A percentile compares a stretch with the other conserved stretches of the same genome.
Evolutionary conservation across 2,329 filamentous ascomycete genomes (phyloP).

Genomic region (Phaeosphaeriaceae sp.): DNA sequence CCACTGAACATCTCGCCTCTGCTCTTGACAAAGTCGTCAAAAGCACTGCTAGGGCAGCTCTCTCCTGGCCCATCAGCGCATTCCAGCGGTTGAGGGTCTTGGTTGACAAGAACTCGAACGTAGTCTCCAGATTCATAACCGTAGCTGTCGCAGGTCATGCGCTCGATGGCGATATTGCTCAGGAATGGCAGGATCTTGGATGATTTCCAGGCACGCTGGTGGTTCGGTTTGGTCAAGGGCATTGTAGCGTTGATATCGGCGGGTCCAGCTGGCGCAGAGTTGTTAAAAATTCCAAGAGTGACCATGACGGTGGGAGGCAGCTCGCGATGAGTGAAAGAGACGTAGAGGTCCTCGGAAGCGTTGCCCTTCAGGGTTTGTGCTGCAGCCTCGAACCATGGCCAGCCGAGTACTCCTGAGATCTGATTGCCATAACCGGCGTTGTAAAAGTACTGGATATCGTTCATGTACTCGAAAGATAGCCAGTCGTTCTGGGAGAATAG

Average conservation of each 20-base stretch:
- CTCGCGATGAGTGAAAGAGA: conserved; percentile 75
- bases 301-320: conserved; percentile 72
- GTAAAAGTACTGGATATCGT: conserved; percentile 70
- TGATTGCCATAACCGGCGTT: conserved; percentile 70
- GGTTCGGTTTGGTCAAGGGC: conserved; percentile 69
- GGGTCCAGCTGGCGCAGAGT: conserved; percentile 63
- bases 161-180: conserved; percentile 72
- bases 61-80: conserved; percentile 61
- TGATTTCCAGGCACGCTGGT: conserved; percentile 69
- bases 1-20: conserved; percentile 55
- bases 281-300: conserved; percentile 75
- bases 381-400: conserved; percentile 70
- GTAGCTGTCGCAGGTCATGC: conserved; percentile 67
- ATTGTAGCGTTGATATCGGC: conserved; percentile 69
- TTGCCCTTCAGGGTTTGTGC: conserved; percentile 59
- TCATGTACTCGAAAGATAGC: conserved; percentile 72
- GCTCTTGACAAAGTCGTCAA: conserved; percentile 53
- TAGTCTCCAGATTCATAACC: conserved; percentile 62
- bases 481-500: conserved; percentile 69
- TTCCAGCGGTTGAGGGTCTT: conserved; percentile 58
- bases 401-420: conserved; percentile 66
- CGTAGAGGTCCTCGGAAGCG: conserved; percentile 65
- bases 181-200: conserved; percentile 71
- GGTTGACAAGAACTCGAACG: conserved; percentile 61
- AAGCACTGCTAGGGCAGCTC: conserved; percentile 57